Evolutionary conservation across 2,329 filamentous ascomycete genomes (phyloP).

Genomic region (Lachnellula arida): DNA sequence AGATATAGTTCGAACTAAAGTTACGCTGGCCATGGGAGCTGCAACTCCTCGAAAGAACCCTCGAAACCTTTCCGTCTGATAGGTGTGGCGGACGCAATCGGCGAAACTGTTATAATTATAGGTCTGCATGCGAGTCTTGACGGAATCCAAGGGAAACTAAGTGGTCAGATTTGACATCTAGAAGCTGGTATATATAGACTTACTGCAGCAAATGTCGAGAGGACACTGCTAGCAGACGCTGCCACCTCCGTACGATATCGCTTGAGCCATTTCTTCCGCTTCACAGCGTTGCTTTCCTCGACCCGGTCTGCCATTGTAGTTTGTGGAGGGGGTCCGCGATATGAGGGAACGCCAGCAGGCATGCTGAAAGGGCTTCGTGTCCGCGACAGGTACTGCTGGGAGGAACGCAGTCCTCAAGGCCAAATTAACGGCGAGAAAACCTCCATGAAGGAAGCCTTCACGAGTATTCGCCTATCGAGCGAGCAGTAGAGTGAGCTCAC

Average conservation of each 20-base stretch:
- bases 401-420: constrained; percentile 15
- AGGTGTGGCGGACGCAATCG: constrained; percentile 72
- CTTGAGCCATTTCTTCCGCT: constrained; percentile 58
- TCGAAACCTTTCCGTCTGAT: constrained; percentile 63
- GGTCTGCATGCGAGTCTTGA: constrained; percentile 87
- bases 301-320: constrained; percentile 4
- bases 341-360: constrained; percentile 1
- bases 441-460: constrained; percentile 11
- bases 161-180: constrained; percentile 10
- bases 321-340: background rate
- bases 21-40: constrained; percentile 76
- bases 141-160: constrained; percentile 75
- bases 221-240: constrained; percentile 69
- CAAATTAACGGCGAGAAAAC: constrained; percentile 8
- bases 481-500: background rate
- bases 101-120: constrained; percentile 72
- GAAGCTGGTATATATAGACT: constrained; percentile 21
- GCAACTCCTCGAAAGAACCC: constrained; percentile 81
- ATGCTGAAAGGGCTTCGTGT: constrained; percentile 3
- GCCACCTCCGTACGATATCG: constrained; percentile 77
- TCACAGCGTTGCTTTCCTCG: constrained; percentile 17
- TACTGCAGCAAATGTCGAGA: constrained; percentile 71
- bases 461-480: background rate
- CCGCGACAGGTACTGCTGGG: constrained; percentile 9
- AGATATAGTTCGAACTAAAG: constrained; percentile 70